A percentile compares a stretch with the other conserved stretches of the same genome.
These are phyloP conservation scores for Agrocybe chaxingu DNA, from an alignment of 768 basidiomycete species.

Conservation along the genomic window DNA sequence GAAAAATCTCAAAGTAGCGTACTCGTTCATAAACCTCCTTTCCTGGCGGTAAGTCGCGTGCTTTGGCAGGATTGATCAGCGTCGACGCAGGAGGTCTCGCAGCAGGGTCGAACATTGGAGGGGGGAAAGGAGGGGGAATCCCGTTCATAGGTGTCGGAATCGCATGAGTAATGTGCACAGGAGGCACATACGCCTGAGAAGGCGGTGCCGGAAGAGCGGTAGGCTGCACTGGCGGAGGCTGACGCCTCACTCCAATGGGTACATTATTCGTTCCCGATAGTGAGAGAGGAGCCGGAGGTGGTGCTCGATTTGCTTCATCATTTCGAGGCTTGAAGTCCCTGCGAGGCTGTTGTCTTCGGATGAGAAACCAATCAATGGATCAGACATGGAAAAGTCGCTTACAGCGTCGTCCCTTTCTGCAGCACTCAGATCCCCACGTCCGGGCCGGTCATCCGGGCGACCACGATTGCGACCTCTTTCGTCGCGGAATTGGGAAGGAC, in stretches of 20 bases:
- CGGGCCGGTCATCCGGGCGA: too few relatives aligned
- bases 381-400: background rate
- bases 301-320: conserved; percentile 16
- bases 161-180: background rate
- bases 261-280: conserved; percentile 34
- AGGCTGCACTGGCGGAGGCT: conserved; percentile 5
- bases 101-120: conserved; percentile 12
- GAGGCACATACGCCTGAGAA: background rate
- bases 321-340: conserved; percentile 22
- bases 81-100: conserved; percentile 15
- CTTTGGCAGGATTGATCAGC: conserved; percentile 12
- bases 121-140: conserved; percentile 1
- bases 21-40: conserved; percentile 27
- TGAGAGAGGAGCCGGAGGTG: conserved; percentile 12
- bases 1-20: background rate
- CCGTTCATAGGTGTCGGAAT: too few relatives aligned
- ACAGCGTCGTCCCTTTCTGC: too few relatives aligned
- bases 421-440: too few relatives aligned
- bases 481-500: too few relatives aligned
- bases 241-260: conserved; percentile 31
- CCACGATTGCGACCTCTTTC: too few relatives aligned
- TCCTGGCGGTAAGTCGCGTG: conserved; percentile 17
- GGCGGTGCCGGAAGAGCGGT: background rate
- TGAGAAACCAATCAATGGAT: background rate
- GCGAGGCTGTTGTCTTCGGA: conserved; percentile 5